Evolutionary conservation across 768 basidiomycete genomes (phyloP).

Genomic region (Cyclocybe cylindracea): DNA sequence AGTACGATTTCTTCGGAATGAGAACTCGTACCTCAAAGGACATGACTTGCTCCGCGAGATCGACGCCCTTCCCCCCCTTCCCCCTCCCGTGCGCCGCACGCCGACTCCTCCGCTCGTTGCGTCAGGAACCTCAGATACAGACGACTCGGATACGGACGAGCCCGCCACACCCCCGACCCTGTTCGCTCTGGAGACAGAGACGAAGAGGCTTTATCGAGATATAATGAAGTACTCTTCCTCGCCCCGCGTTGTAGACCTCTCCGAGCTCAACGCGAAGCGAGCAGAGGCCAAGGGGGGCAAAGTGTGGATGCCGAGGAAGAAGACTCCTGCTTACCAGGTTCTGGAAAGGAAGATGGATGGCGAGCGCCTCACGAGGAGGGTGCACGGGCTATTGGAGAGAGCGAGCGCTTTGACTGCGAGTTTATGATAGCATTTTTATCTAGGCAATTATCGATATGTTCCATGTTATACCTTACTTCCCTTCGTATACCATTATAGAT

Average conservation of each 20-base stretch:
- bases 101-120: conserved; percentile 71
- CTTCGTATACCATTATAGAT: too few relatives aligned
- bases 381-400: conserved; percentile 71
- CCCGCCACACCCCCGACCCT: conserved; percentile 49
- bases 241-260: conserved; percentile 85
- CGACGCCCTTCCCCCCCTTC: conserved; percentile 68
- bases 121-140: conserved; percentile 68
- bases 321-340: conserved; percentile 81
- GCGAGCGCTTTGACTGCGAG: conserved; percentile 45
- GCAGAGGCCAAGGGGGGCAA: conserved; percentile 49
- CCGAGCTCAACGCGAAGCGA: conserved; percentile 53
- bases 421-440: conserved; percentile 14
- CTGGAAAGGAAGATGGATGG: conserved; percentile 76
- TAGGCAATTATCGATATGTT: not conserved
- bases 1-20: conserved; percentile 88
- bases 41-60: conserved; percentile 88
- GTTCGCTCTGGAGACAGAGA: conserved; percentile 75
- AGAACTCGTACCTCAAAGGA: conserved; percentile 93
- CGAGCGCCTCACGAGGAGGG: conserved; percentile 66
- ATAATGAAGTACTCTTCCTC: conserved; percentile 84
- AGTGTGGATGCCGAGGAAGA: conserved; percentile 81
- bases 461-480: too few relatives aligned
- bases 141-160: conserved; percentile 54
- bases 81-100: conserved; percentile 43
- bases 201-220: conserved; percentile 85